These are phyloP conservation scores for Physcia stellaris DNA, from an alignment of 495 filamentous ascomycete genomes.

Conservation along the genomic window DNA sequence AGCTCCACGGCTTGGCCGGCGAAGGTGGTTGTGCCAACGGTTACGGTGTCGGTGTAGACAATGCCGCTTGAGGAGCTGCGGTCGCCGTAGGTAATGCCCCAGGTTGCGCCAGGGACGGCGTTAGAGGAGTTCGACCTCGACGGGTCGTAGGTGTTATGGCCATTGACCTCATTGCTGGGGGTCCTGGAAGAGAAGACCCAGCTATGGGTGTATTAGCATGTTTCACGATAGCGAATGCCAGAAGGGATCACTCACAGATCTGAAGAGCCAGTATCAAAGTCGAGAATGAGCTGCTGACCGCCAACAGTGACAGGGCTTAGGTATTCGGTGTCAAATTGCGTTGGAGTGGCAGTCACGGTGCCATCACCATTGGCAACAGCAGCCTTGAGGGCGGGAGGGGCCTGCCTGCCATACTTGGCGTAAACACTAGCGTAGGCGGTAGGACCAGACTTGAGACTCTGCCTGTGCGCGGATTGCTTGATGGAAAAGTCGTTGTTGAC, in stretches of 20 bases:
- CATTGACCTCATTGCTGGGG: conserved; percentile 31
- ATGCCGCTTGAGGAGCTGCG: conserved; percentile 48
- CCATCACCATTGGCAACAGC: conserved; percentile 29
- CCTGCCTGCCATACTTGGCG: conserved; percentile 28
- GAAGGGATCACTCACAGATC: conserved; percentile 42
- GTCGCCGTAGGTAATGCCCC: conserved; percentile 66
- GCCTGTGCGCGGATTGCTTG: neutral
- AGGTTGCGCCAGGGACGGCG: conserved; percentile 32
- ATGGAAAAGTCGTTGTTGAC: conserved; percentile 4
- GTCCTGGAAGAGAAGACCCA: conserved; percentile 41
- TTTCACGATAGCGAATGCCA: neutral
- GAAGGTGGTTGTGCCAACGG: conserved; percentile 59
- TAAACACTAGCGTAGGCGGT: conserved; percentile 28
- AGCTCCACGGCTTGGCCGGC: conserved; percentile 57
- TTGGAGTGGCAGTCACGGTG: conserved; percentile 37
- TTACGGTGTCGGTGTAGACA: conserved; percentile 60
- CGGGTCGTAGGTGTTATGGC: conserved; percentile 49
- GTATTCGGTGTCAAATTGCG: conserved; percentile 47
- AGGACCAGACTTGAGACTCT: conserved; percentile 12
- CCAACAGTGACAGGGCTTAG: conserved; percentile 54
- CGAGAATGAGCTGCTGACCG: conserved; percentile 45
- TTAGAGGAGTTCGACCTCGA: conserved; percentile 40
- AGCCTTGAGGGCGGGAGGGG: conserved; percentile 25
- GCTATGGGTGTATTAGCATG: conserved; percentile 14
- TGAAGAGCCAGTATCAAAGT: conserved; percentile 63